phyloP scores from a whole-genome alignment of 305 asterid genomes.

The Plantago lanceolata region DNA sequence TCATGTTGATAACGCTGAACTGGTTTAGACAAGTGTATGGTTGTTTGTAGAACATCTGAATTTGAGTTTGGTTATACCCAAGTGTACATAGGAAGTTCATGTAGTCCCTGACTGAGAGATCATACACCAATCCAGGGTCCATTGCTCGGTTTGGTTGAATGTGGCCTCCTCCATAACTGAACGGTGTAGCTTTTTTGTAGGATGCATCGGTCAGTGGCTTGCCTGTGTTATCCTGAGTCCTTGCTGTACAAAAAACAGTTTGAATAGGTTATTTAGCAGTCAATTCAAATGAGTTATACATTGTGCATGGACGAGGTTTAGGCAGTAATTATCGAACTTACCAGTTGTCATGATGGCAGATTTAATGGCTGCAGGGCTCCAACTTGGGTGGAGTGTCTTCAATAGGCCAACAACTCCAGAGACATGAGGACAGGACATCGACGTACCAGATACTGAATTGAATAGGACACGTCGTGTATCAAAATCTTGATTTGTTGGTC shows the following conservation, averaged over 20 bases:
- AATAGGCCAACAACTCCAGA: conserved; percentile 79
- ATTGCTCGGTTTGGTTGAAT: conserved; percentile 77
- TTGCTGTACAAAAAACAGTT: conserved; percentile 38
- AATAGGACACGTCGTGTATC: conserved; percentile 53
- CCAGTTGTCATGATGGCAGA: conserved; percentile 85
- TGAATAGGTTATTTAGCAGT: background rate
- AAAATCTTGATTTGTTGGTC: conserved; percentile 54
- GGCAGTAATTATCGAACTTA: conserved; percentile 12
- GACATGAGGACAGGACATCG: conserved; percentile 92
- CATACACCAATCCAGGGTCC: conserved; percentile 92
- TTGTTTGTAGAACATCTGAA: conserved; percentile 33
- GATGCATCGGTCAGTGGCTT: conserved; percentile 58
- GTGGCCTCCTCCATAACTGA: conserved; percentile 90
- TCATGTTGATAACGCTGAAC: conserved; percentile 46
- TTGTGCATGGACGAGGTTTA: too few relatives aligned
- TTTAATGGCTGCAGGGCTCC: conserved; percentile 93
- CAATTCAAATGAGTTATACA: background rate
- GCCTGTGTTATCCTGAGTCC: conserved; percentile 47
- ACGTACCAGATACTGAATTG: conserved; percentile 72
- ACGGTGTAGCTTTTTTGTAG: conserved; percentile 55
- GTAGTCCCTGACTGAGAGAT: conserved; percentile 48
- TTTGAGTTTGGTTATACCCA: conserved; percentile 51
- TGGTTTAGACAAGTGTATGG: conserved; percentile 40
- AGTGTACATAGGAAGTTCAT: conserved; percentile 56
- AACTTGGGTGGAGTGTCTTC: conserved; percentile 68